Conservation (phyloP, 2,329 filamentous ascomycete species). For the Dactylellina leptospora region DNA sequence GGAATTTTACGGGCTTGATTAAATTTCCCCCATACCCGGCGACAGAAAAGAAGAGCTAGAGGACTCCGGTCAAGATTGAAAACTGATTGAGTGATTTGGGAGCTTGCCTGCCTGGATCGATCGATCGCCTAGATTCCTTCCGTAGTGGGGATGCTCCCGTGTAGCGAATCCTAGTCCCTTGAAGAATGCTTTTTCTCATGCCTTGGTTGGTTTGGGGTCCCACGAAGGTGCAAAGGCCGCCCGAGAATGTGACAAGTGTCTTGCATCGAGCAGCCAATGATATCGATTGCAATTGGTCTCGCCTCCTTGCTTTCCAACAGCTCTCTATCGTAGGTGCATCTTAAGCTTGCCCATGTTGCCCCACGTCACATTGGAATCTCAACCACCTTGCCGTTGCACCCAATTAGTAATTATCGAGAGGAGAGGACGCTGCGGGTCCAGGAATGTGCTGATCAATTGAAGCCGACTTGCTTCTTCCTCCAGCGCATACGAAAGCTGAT, state of each 20-base stretch:
- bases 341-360: background rate
- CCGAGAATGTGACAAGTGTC: conserved; percentile 50
- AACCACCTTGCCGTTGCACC: background rate
- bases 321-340: background rate
- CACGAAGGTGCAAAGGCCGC: background rate
- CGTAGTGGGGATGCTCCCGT: conserved; percentile 44
- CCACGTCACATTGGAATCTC: conserved; percentile 10
- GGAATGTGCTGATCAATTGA: too few relatives aligned
- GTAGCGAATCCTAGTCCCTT: conserved; percentile 19
- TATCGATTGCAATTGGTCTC: conserved; percentile 31
- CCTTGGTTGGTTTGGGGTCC: background rate
- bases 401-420: background rate
- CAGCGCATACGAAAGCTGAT: background rate
- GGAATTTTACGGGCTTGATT: conserved; percentile 20
- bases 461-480: background rate
- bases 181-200: background rate
- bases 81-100: conserved; percentile 4
- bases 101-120: conserved; percentile 22
- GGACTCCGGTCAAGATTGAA: background rate
- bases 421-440: too few relatives aligned
- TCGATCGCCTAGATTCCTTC: conserved; percentile 50
- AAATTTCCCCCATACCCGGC: background rate
- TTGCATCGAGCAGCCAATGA: conserved; percentile 31
- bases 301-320: conserved; percentile 46
- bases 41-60: background rate